Evolutionary conservation across 1,284 basidiomycete genomes (phyloP).

Genomic region (Lignosus rhinocerotis): DNA sequence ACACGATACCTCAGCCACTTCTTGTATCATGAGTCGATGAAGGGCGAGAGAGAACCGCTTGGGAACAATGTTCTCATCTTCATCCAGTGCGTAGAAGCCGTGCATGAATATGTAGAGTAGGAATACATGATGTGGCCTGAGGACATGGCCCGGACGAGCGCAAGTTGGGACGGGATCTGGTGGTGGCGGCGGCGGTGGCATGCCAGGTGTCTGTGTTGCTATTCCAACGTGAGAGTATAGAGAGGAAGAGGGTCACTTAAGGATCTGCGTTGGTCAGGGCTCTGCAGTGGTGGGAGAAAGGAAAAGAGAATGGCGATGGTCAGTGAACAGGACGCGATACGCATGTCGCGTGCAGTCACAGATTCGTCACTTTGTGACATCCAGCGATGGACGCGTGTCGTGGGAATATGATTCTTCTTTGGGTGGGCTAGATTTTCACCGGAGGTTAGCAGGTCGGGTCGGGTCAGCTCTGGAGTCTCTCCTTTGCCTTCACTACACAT

Average conservation of each 20-base stretch:
- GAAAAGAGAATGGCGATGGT: not conserved
- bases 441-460: not conserved
- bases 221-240: too few relatives aligned
- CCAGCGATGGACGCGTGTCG: conserved; percentile 13
- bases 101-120: conserved; percentile 62
- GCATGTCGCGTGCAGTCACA: conserved; percentile 16
- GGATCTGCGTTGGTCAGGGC: not conserved
- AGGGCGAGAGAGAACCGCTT: conserved; percentile 62
- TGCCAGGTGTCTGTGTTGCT: not conserved
- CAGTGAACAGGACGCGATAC: not conserved
- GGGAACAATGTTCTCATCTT: conserved; percentile 47
- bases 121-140: conserved; percentile 73
- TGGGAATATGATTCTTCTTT: conserved; percentile 14
- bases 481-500: not conserved
- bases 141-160: conserved; percentile 49
- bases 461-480: not conserved
- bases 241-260: not conserved
- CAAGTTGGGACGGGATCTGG: conserved; percentile 12
- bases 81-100: conserved; percentile 56
- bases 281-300: not conserved
- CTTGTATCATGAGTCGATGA: conserved; percentile 21
- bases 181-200: conserved; percentile 43
- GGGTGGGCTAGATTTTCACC: conserved; percentile 18
- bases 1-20: conserved; percentile 29
- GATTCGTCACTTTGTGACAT: not conserved